phyloP scores from a whole-genome alignment of 768 basidiomycete genomes.

The Cystobasidium ongulense region DNA sequence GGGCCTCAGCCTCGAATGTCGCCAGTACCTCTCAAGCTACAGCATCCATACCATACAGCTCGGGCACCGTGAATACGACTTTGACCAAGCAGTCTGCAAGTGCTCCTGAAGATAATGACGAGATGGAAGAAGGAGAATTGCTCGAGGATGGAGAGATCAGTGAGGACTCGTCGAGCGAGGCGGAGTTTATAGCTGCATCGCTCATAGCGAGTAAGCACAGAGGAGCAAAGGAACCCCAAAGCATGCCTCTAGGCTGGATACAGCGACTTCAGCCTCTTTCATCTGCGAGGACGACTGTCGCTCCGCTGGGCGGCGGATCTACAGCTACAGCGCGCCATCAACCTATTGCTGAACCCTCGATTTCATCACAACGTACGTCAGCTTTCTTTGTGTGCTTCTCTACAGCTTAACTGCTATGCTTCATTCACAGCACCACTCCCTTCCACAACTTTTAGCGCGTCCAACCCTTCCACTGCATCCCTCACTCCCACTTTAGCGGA shows the following conservation, averaged over 20 bases:
- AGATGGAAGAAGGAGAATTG: conserved; percentile 7
- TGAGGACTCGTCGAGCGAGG: not conserved
- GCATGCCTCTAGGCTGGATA: not conserved
- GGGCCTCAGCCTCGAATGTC: not conserved
- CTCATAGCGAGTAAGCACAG: not conserved
- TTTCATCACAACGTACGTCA: not conserved
- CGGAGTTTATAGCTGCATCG: not conserved
- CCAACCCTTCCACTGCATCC: not conserved
- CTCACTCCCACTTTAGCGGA: not conserved
- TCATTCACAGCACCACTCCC: not conserved
- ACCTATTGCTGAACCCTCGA: not conserved
- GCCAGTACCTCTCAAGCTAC: too few species aligned
- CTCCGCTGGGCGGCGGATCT: not conserved
- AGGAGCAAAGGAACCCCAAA: not conserved
- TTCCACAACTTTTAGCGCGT: not conserved
- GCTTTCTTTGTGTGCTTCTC: not conserved
- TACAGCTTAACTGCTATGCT: not conserved
- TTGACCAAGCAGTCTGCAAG: too few species aligned
- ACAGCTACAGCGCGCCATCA: too few species aligned
- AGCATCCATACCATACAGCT: too few species aligned
- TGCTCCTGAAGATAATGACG: conserved; percentile 28
- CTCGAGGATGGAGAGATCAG: not conserved
- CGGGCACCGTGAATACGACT: too few species aligned
- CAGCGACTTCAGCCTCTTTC: not conserved
- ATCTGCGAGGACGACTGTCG: not conserved